Conservation (phyloP, 129 eudicot species). For the Scalesia atractyloides region DNA sequence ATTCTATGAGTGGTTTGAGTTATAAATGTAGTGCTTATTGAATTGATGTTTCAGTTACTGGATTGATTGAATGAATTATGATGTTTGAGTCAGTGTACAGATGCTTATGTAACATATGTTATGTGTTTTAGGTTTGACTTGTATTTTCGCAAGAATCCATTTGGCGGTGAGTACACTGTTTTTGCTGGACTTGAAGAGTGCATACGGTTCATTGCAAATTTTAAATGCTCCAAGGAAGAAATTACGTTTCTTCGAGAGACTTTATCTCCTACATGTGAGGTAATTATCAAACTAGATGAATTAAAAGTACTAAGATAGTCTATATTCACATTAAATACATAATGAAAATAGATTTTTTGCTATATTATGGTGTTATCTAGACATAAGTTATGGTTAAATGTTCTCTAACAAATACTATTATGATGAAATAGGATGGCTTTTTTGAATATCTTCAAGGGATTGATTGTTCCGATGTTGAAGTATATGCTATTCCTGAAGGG, state of each 20-base stretch:
- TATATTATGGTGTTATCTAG: neutral
- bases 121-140: constrained; percentile 78
- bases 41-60: constrained; percentile 4
- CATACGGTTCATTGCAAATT: constrained; percentile 84
- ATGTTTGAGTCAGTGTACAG: constrained; percentile 1
- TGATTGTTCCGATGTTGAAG: constrained; percentile 91
- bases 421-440: constrained; percentile 65
- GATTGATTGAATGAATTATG: neutral
- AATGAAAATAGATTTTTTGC: neutral
- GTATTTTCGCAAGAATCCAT: constrained; percentile 81
- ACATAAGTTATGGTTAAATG: neutral
- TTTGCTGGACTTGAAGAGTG: constrained; percentile 98
- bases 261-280: constrained; percentile 86
- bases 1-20: neutral
- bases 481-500: constrained; percentile 83
- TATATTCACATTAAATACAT: neutral
- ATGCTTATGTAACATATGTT: constrained; percentile 11
- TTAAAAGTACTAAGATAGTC: neutral
- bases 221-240: constrained; percentile 67
- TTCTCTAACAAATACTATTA: constrained; percentile 17
- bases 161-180: constrained; percentile 95
- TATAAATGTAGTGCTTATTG: neutral
- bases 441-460: constrained; percentile 78
- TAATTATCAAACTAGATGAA: constrained; percentile 29
- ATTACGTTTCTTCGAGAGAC: constrained; percentile 61